Evolutionary conservation across 2,329 filamentous ascomycete species (phyloP).

Genomic region (Penicillium sp.): DNA sequence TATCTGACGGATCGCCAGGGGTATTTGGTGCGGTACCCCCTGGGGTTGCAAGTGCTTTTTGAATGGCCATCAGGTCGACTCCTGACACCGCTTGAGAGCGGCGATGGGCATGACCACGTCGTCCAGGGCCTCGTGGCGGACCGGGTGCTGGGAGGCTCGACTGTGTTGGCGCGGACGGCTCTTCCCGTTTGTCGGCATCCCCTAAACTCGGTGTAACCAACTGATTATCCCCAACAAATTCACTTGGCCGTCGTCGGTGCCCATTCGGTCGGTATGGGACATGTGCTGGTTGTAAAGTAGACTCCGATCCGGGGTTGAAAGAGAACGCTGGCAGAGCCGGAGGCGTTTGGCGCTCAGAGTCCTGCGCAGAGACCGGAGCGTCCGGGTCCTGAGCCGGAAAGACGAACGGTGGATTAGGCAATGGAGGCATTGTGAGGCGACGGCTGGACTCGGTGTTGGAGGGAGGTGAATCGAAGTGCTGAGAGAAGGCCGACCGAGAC

Average conservation of each 20-base stretch:
- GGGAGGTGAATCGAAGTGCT: slow-evolving; percentile 28
- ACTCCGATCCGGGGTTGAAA: slow-evolving; percentile 35
- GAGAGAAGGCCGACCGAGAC: slow-evolving; percentile 29
- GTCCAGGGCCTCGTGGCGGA: slow-evolving; percentile 50
- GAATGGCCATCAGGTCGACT: slow-evolving; percentile 68
- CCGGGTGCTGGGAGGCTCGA: slow-evolving; percentile 35
- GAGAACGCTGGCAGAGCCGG: slow-evolving; percentile 40
- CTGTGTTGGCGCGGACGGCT: slow-evolving; percentile 21
- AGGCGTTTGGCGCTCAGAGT: slow-evolving; percentile 48
- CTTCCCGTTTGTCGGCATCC: slow-evolving; percentile 44
- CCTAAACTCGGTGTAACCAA: slow-evolving; percentile 61
- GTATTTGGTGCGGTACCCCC: slow-evolving; percentile 62
- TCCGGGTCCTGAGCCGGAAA: slow-evolving; percentile 58
- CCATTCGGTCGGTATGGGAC: slow-evolving; percentile 49
- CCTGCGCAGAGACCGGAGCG: slow-evolving; percentile 31
- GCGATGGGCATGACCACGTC: slow-evolving; percentile 75
- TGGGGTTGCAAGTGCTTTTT: slow-evolving; percentile 43
- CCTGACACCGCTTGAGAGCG: slow-evolving; percentile 80
- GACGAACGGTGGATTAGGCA: slow-evolving; percentile 65
- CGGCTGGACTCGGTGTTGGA: slow-evolving; percentile 23
- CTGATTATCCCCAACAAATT: slow-evolving; percentile 73
- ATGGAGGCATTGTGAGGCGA: slow-evolving; percentile 32
- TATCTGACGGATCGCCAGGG: slow-evolving; percentile 44
- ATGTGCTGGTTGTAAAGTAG: slow-evolving; percentile 44
- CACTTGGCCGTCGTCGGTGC: slow-evolving; percentile 77